Evolutionary conservation across 192 early-diverging fungal species (phyloP).

Genomic region (Gaertneriomyces sp.): DNA sequence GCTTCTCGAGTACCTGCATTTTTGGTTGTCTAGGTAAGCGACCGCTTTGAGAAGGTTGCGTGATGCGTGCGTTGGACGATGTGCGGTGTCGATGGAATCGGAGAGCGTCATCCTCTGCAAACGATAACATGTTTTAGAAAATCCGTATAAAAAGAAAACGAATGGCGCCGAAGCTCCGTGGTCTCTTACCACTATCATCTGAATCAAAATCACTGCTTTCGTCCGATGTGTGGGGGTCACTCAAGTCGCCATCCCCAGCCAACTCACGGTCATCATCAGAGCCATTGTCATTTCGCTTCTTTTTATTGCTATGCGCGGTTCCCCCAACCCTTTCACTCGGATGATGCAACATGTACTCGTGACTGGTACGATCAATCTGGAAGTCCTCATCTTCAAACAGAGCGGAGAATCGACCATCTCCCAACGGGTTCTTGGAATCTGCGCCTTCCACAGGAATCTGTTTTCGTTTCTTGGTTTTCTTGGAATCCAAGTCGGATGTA

Average conservation of each 20-base stretch:
- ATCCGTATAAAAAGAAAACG: slow-evolving; percentile 39
- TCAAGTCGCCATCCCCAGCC: background rate
- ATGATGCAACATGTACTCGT: slow-evolving; percentile 77
- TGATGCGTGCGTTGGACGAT: background rate
- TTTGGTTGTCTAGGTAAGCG: background rate
- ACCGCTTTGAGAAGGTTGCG: background rate
- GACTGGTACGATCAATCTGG: slow-evolving; percentile 77
- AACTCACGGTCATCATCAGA: background rate
- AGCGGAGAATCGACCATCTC: slow-evolving; percentile 81
- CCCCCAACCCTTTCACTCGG: slow-evolving; percentile 39
- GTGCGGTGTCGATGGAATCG: background rate
- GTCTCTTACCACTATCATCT: background rate
- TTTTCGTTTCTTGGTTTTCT: slow-evolving; percentile 41
- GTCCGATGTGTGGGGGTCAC: background rate
- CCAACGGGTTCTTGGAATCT: slow-evolving; percentile 51
- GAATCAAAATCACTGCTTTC: slow-evolving; percentile 7
- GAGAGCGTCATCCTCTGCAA: background rate
- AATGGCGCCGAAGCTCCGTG: slow-evolving; percentile 23
- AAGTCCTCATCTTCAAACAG: slow-evolving; percentile 90
- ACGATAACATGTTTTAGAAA: background rate
- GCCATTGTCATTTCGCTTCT: background rate
- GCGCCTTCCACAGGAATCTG: slow-evolving; percentile 5
- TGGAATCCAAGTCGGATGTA: slow-evolving; percentile 26
- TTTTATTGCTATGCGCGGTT: slow-evolving; percentile 9
- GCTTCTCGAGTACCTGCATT: no score